These are phyloP conservation scores for Prunus padus DNA, from an alignment of 306 rosid genomes.

Conservation along the genomic window DNA sequence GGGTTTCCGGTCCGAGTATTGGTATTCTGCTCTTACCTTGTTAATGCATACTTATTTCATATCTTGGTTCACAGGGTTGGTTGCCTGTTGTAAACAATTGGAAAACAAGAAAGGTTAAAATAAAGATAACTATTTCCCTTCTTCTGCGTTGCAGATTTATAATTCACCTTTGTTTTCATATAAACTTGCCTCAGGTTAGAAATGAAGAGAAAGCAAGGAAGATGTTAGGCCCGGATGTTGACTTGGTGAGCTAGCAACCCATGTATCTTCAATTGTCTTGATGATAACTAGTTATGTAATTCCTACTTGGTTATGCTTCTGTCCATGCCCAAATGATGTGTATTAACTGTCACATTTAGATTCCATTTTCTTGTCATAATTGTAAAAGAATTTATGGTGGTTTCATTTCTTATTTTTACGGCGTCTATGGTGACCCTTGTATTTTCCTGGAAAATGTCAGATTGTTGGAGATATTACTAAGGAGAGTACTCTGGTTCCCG, in stretches of 20 bases:
- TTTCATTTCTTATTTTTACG: slow-evolving; percentile 7
- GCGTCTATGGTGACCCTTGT: not conserved
- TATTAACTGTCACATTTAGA: no score
- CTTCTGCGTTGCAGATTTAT: no score
- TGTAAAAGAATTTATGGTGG: not conserved
- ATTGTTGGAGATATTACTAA: slow-evolving; percentile 86
- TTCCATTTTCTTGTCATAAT: no score
- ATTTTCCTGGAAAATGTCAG: slow-evolving; percentile 33
- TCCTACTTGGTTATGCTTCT: not conserved
- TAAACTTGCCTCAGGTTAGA: slow-evolving; percentile 57
- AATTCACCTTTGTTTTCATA: slow-evolving; percentile 9
- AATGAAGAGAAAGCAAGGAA: slow-evolving; percentile 87
- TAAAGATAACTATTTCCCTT: no score
- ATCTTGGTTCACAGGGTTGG: not conserved
- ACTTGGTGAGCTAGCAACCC: slow-evolving; percentile 65
- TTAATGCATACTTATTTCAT: not conserved
- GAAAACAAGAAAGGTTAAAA: no score
- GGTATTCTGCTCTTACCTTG: slow-evolving; percentile 50
- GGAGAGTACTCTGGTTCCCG: slow-evolving; percentile 70
- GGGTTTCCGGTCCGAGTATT: slow-evolving; percentile 78
- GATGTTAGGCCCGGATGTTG: slow-evolving; percentile 82
- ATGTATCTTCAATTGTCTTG: not conserved
- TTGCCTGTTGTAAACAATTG: no score
- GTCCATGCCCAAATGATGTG: no score
- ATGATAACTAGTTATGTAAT: not conserved